Percentiles rank a stretch among this genome's conserved stretches.
Evolutionary conservation across 495 filamentous ascomycete species (phyloP).

Genomic region (Saxophila tyrrhenica): DNA sequence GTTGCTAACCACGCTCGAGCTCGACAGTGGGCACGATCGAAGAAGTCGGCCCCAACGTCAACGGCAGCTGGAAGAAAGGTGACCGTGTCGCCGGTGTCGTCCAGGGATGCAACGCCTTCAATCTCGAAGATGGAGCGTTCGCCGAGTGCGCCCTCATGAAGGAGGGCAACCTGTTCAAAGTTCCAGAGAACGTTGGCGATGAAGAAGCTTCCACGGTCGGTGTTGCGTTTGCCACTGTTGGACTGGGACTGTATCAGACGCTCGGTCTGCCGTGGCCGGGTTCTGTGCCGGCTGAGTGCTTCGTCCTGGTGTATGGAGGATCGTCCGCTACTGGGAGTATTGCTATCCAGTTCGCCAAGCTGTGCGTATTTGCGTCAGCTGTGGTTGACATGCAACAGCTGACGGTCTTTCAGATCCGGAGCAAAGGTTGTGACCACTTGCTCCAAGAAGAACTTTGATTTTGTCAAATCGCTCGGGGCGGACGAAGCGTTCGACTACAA

Average conservation of each 20-base stretch:
- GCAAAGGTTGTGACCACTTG: constrained; percentile 42
- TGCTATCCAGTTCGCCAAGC: constrained; percentile 40
- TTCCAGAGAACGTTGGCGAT: constrained; percentile 44
- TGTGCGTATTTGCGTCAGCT: constrained; percentile 27
- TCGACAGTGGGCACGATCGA: constrained; percentile 38
- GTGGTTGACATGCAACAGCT: no score
- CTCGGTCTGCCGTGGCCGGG: constrained; percentile 32
- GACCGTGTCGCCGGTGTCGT: constrained; percentile 43
- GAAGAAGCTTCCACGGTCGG: constrained; percentile 47
- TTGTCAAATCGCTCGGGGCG: constrained; percentile 42
- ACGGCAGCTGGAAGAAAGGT: constrained; percentile 35
- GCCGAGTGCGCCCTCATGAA: constrained; percentile 36
- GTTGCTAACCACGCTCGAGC: neutral
- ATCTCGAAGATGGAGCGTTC: constrained; percentile 43
- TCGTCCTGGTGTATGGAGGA: constrained; percentile 44
- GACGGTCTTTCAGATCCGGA: constrained; percentile 36
- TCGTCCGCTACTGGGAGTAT: constrained; percentile 40
- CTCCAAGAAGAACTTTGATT: constrained; percentile 43
- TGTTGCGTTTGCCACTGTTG: constrained; percentile 41
- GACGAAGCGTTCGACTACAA: constrained; percentile 46
- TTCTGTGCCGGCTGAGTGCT: constrained; percentile 19
- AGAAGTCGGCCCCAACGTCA: constrained; percentile 40
- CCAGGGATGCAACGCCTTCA: constrained; percentile 38
- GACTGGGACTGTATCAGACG: constrained; percentile 37
- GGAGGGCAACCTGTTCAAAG: constrained; percentile 38